Percentiles rank a stretch among this genome's conserved stretches.
Evolutionary conservation across 2,329 filamentous ascomycete genomes (phyloP).

Genomic region (Diaporthe destruens): DNA sequence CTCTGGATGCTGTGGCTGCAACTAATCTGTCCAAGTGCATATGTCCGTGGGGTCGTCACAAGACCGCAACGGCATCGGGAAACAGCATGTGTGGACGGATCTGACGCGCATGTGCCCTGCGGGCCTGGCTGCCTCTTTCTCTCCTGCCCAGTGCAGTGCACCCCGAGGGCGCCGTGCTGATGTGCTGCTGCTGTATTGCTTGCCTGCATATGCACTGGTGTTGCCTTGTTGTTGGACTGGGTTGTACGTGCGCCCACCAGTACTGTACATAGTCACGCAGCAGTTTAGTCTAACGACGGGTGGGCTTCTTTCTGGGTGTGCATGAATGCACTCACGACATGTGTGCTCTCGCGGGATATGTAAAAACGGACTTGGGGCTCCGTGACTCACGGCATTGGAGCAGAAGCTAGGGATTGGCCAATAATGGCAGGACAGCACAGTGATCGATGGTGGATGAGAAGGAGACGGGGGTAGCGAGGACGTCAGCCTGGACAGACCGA

Average conservation of each 20-base stretch:
- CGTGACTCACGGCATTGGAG: slow-evolving; percentile 9
- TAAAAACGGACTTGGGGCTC: not conserved
- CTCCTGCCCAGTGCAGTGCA: not conserved
- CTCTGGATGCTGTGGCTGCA: not conserved
- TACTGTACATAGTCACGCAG: too few species aligned
- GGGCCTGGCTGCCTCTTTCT: slow-evolving; percentile 10
- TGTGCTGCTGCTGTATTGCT: slow-evolving; percentile 1
- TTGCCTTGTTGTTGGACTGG: not conserved
- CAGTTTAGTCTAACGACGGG: not conserved
- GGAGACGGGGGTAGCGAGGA: not conserved
- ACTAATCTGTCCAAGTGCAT: slow-evolving; percentile 15
- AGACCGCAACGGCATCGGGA: not conserved
- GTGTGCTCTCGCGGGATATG: slow-evolving; percentile 2
- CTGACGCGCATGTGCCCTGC: too few species aligned
- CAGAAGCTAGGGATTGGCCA: not conserved
- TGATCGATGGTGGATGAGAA: not conserved
- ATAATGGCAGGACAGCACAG: slow-evolving; percentile 9
- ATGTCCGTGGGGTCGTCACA: slow-evolving; percentile 22
- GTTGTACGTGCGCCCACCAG: not conserved
- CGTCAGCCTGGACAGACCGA: not conserved
- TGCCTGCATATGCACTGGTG: not conserved
- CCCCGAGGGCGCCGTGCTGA: slow-evolving; percentile 4
- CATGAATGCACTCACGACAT: too few species aligned
- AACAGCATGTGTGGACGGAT: slow-evolving; percentile 9
- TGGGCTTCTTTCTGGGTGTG: not conserved